Percentiles rank a stretch among this genome's conserved stretches.
Evolutionary conservation across 169 alveolate species (phyloP).

Genomic region (Miamiensis avidus): DNA sequence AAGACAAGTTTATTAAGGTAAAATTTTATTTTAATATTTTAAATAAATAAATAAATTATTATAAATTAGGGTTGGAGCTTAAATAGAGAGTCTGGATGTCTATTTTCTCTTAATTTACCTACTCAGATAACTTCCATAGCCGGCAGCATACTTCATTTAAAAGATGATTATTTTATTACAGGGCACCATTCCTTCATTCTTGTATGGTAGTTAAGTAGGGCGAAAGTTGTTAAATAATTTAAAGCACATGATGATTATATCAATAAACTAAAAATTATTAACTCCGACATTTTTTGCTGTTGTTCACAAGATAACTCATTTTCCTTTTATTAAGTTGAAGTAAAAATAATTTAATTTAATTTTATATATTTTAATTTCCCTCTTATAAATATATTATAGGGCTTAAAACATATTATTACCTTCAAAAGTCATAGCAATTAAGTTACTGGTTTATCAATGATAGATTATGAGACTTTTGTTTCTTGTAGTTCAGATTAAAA

Average conservation of each 20-base stretch:
- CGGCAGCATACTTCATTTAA: neutral
- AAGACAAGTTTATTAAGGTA: neutral
- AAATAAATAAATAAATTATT: no score
- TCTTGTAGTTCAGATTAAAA: neutral
- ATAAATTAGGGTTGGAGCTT: neutral
- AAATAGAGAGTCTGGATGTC: neutral
- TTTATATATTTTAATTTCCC: neutral
- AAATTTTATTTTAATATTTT: no score
- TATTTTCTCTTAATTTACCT: neutral
- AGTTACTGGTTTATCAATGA: neutral
- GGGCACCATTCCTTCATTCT: neutral
- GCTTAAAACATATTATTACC: neutral
- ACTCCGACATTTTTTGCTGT: neutral
- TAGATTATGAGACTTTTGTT: neutral
- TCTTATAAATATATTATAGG: neutral
- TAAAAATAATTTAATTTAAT: no score
- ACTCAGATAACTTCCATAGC: neutral
- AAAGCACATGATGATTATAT: neutral
- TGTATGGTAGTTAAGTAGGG: neutral
- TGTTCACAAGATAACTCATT: neutral
- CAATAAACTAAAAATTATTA: no score
- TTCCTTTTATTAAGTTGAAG: neutral
- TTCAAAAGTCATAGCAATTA: neutral
- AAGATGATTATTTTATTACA: neutral
- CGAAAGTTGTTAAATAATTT: neutral